These are phyloP conservation scores for Vinca minor DNA, from an alignment of 257 asterid species.

Conservation along the genomic window DNA sequence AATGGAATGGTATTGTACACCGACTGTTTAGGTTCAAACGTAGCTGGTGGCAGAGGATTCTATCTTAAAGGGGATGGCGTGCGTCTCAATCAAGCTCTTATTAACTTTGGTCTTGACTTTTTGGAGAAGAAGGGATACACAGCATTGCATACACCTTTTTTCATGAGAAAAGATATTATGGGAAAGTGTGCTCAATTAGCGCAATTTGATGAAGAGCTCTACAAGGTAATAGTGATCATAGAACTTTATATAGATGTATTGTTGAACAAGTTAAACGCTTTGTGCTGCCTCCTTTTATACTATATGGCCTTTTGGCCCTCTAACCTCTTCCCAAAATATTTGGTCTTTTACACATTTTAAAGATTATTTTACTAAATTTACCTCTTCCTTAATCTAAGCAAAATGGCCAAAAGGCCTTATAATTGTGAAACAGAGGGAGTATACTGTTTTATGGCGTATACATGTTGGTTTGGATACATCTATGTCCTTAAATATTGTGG, in stretches of 20 bases:
- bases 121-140: constrained; percentile 54
- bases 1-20: constrained; percentile 7
- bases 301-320: no score
- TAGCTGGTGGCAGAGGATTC: constrained; percentile 89
- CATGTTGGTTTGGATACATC: background rate
- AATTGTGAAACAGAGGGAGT: no score
- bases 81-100: constrained; percentile 72
- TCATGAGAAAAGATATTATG: constrained; percentile 90
- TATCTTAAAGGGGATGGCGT: constrained; percentile 81
- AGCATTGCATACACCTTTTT: constrained; percentile 70
- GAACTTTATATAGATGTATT: background rate
- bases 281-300: no score
- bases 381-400: no score
- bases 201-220: constrained; percentile 93
- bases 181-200: constrained; percentile 90
- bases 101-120: constrained; percentile 64
- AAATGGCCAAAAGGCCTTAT: no score
- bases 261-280: no score
- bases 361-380: no score
- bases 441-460: background rate
- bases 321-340: no score
- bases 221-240: constrained; percentile 43
- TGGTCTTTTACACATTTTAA: no score
- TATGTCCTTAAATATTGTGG: background rate
- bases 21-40: constrained; percentile 52